Conservation (phyloP, 352 stramenopile genomes). For the Pythium folliculosum region DNA sequence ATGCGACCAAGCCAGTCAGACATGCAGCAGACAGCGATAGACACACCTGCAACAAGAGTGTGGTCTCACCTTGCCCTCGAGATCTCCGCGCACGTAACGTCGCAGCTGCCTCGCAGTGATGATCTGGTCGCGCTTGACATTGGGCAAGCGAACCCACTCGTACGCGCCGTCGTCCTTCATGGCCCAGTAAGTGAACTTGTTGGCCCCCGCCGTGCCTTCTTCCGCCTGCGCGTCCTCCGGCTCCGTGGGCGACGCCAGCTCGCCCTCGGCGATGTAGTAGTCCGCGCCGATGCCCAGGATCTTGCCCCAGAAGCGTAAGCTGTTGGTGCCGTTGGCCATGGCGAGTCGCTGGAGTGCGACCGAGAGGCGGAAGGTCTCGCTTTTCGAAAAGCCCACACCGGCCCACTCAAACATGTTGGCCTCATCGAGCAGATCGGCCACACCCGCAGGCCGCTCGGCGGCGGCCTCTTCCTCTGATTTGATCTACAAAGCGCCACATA, state of each 20-base stretch:
- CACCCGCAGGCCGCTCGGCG: slow-evolving; percentile 38
- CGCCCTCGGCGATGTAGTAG: slow-evolving; percentile 87
- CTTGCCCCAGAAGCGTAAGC: slow-evolving; percentile 89
- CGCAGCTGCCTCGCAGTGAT: slow-evolving; percentile 73
- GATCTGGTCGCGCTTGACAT: slow-evolving; percentile 77
- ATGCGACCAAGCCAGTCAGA: too few species aligned
- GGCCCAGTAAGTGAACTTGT: slow-evolving; percentile 92
- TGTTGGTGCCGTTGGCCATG: slow-evolving; percentile 55
- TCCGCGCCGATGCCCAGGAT: slow-evolving; percentile 69
- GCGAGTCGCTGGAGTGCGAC: slow-evolving; percentile 62
- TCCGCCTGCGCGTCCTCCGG: slow-evolving; percentile 72
- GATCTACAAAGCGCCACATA: slow-evolving; percentile 27
- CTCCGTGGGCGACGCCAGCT: slow-evolving; percentile 45
- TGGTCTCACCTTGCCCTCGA: slow-evolving; percentile 57
- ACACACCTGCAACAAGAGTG: too few species aligned
- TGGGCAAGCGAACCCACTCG: slow-evolving; percentile 83
- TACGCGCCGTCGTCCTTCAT: slow-evolving; percentile 81
- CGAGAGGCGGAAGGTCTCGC: slow-evolving; percentile 74
- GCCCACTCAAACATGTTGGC: slow-evolving; percentile 86
- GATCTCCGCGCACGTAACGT: slow-evolving; percentile 79
- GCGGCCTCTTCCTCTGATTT: slow-evolving; percentile 53
- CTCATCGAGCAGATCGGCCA: slow-evolving; percentile 74
- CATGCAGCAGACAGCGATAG: too few species aligned
- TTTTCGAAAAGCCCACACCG: slow-evolving; percentile 68
- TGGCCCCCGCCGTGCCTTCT: slow-evolving; percentile 66